phyloP scores from a whole-genome alignment of 371 early-diverging fungal species.

The Rhizomucor pusillus region DNA sequence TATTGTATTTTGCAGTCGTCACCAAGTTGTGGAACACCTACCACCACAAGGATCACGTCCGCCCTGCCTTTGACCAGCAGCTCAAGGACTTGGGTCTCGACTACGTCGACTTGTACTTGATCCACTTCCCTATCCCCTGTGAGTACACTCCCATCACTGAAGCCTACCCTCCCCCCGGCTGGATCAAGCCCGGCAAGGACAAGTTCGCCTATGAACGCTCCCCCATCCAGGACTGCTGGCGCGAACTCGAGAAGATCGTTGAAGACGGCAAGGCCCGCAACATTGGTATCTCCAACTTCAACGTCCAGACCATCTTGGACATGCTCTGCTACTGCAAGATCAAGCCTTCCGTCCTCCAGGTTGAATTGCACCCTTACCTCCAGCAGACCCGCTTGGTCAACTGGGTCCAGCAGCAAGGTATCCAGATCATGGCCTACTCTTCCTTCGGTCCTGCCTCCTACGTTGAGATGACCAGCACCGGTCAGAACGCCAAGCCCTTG shows the following conservation, averaged over 20 bases:
- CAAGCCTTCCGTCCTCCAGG: conserved; percentile 22
- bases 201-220: conserved; percentile 16
- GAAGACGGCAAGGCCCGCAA: conserved; percentile 31
- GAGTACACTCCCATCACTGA: conserved; percentile 10
- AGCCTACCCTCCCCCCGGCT: conserved; percentile 17
- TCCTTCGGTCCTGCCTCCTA: conserved; percentile 48
- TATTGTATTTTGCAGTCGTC: conserved; percentile 38
- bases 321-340: conserved; percentile 33
- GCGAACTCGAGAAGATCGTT: conserved; percentile 28
- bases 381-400: conserved; percentile 47
- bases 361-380: conserved; percentile 69
- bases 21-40: conserved; percentile 72
- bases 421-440: conserved; percentile 51
- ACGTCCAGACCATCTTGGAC: conserved; percentile 32
- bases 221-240: conserved; percentile 29
- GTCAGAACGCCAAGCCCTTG: conserved; percentile 16
- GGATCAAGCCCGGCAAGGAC: conserved; percentile 13
- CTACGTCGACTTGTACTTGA: conserved; percentile 64
- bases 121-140: conserved; percentile 40
- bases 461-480: conserved; percentile 19
- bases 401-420: conserved; percentile 37
- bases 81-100: conserved; percentile 49
- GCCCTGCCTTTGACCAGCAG: conserved; percentile 42
- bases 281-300: conserved; percentile 66
- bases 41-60: conserved; percentile 48